Percentiles rank a stretch among this genome's conserved stretches.
These are phyloP conservation scores for Epichloe uncinata DNA, from an alignment of 2,329 filamentous ascomycete species.

Conservation along the genomic window DNA sequence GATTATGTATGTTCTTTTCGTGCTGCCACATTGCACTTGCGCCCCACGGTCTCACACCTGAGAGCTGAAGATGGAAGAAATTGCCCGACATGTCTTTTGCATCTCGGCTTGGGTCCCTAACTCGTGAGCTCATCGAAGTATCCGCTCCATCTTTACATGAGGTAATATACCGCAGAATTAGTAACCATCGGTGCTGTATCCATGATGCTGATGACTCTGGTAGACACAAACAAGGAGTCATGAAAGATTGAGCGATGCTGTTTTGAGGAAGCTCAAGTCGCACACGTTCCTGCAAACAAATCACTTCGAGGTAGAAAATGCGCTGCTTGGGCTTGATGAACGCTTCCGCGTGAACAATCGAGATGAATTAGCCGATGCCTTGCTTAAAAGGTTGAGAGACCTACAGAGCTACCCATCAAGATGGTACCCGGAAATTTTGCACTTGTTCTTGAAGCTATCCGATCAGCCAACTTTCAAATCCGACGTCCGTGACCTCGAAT, in stretches of 20 bases:
- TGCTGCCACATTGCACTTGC: not conserved
- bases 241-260: slow-evolving; percentile 32
- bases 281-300: slow-evolving; percentile 54
- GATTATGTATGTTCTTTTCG: not conserved
- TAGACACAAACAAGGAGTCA: slow-evolving; percentile 23
- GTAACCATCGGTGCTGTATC: not conserved
- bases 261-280: slow-evolving; percentile 37
- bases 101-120: slow-evolving; percentile 48
- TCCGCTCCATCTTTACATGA: slow-evolving; percentile 42
- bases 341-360: slow-evolving; percentile 71
- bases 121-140: slow-evolving; percentile 56
- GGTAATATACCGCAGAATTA: slow-evolving; percentile 24
- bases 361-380: slow-evolving; percentile 63
- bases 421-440: slow-evolving; percentile 68
- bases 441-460: slow-evolving; percentile 67
- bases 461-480: slow-evolving; percentile 65
- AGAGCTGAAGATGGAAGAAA: slow-evolving; percentile 3
- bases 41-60: not conserved
- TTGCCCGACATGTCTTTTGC: slow-evolving; percentile 52
- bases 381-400: slow-evolving; percentile 45
- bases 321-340: slow-evolving; percentile 64
- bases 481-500: slow-evolving; percentile 47
- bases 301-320: slow-evolving; percentile 56
- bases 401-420: slow-evolving; percentile 40
- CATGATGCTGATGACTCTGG: slow-evolving; percentile 2